Evolutionary conservation across 768 basidiomycete species (phyloP), one percentile per base, ranked within the genome.

Genomic region (Porpolomopsis calyptriformis): DNA sequence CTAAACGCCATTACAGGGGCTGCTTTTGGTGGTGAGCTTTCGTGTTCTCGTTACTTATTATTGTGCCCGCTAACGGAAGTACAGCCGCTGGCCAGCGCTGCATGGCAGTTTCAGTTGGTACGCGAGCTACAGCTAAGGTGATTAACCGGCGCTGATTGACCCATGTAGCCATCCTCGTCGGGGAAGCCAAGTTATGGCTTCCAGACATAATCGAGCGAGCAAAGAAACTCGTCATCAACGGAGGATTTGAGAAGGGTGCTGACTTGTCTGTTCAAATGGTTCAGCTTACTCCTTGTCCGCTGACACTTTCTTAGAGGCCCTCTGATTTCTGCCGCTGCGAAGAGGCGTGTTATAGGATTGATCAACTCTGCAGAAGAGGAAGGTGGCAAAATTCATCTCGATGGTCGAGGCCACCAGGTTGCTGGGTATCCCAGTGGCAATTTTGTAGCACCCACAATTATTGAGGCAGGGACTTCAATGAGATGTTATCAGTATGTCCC

Each of bases 41-140:
- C 2, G 19, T 34, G 2, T 31, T 43, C 38, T 41, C 46, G 24
- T 52, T 58, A 5, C 11, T 31, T 24, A 25, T 34, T 26, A 9
- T 48, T 16, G 40, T 43, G 31, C 24, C 45, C 35, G 33, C 42
- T 43, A 45, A 18, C 45, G 35, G 24, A 55, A 35, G 10, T 60
- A 51, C 58, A 77, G 94, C 94, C 52, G 94, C 94, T 24, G 94
- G 94, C 10, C 94, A 98, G 62, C 77, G 96, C 47, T 98, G 93
- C 67, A 97, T 96, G 93, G 93, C 91, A 10, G 67, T 94, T 35
- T 94, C 91, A 10, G 90, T 93, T 25, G 85, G 89, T 85, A 51
- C 12, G 25, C 26, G 40, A 9, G 16, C 8, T 27, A 23, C 2
- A 25, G 57, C 29, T 35, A 80, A 55, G 36, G 16, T 24, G 14